These are phyloP conservation scores for Exophiala xenobiotica DNA, from an alignment of 2,329 filamentous ascomycete genomes.

Conservation along the genomic window DNA sequence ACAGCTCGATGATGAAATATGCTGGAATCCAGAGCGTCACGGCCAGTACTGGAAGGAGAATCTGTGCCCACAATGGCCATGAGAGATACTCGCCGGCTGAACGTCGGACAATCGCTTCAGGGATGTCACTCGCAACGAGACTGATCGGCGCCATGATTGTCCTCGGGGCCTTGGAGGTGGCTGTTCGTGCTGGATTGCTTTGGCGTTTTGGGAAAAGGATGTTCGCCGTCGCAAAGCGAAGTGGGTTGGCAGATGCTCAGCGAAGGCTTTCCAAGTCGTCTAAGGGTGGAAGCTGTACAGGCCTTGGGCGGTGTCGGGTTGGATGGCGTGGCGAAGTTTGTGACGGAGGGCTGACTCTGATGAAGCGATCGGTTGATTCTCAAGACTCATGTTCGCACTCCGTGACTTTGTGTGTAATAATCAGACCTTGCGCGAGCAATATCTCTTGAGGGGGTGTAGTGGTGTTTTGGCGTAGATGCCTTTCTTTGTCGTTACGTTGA, in stretches of 20 bases:
- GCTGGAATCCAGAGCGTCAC: constrained; percentile 24
- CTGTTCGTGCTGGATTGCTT: not conserved
- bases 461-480: not conserved
- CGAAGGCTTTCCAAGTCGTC: too few species aligned
- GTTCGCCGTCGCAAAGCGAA: too few species aligned
- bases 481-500: constrained; percentile 3
- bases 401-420: too few species aligned
- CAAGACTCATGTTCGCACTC: not conserved
- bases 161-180: not conserved
- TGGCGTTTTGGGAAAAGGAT: too few species aligned
- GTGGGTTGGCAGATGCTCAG: too few species aligned
- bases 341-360: too few species aligned
- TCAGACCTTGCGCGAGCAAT: too few species aligned
- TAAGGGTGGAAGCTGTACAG: too few species aligned
- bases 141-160: constrained; percentile 8
- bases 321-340: too few species aligned
- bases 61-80: constrained; percentile 24
- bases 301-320: too few species aligned
- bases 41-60: constrained; percentile 16
- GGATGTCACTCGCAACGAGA: not conserved
- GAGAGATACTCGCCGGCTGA: constrained; percentile 12
- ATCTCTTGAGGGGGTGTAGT: not conserved
- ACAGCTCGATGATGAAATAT: constrained; percentile 21
- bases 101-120: constrained; percentile 2
- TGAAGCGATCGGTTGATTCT: too few species aligned